These are phyloP conservation scores for Annulohypoxylon truncatum DNA, from an alignment of 2,329 filamentous ascomycete species.

Conservation along the genomic window DNA sequence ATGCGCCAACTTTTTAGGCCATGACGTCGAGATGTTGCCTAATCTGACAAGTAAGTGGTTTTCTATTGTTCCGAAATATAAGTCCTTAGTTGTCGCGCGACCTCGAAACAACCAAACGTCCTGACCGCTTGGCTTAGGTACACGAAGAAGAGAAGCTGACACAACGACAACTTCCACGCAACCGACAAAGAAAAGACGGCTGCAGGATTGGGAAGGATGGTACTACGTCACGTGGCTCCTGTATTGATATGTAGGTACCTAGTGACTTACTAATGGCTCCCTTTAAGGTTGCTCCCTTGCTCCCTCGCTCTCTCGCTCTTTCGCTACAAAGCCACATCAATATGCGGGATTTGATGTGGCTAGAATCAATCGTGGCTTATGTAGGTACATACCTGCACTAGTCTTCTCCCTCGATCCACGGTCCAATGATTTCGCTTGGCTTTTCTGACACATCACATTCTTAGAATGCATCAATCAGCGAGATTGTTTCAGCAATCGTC, in stretches of 20 bases:
- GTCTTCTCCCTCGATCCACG: neutral
- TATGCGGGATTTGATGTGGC: neutral
- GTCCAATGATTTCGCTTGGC: neutral
- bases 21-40: slow-evolving; percentile 10
- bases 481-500: neutral
- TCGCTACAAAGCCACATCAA: neutral
- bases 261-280: neutral
- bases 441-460: neutral
- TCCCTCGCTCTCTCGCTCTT: no score
- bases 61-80: slow-evolving; percentile 17
- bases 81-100: slow-evolving; percentile 20
- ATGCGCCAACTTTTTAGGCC: slow-evolving; percentile 6
- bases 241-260: neutral
- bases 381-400: no score
- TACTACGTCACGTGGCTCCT: slow-evolving; percentile 6
- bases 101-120: neutral
- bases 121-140: neutral
- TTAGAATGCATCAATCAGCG: neutral
- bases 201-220: slow-evolving; percentile 1
- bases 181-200: neutral
- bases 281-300: neutral
- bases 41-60: slow-evolving; percentile 6
- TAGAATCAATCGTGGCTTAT: neutral
- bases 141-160: slow-evolving; percentile 9
- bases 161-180: neutral